phyloP scores from a whole-genome alignment of 2,329 filamentous ascomycete species.

The Davidsoniella virescens region DNA sequence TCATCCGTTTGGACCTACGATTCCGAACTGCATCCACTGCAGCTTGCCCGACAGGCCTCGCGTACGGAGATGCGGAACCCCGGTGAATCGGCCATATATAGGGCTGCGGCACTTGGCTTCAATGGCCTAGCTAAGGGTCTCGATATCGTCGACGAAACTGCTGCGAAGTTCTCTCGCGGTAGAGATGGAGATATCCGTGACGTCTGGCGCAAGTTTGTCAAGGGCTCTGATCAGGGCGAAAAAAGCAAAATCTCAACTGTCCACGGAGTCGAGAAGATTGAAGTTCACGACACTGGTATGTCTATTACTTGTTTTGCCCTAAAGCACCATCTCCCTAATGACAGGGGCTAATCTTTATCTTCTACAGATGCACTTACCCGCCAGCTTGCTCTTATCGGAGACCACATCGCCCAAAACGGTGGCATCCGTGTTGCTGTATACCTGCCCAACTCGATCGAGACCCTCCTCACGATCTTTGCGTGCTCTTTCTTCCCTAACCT shows the following conservation, averaged over 20 bases:
- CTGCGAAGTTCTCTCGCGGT: conserved; percentile 68
- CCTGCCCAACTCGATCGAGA: conserved; percentile 82
- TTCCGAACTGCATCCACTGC: conserved; percentile 79
- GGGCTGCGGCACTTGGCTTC: conserved; percentile 74
- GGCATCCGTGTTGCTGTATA: conserved; percentile 73
- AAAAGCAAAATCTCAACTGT: conserved; percentile 65
- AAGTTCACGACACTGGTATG: conserved; percentile 53
- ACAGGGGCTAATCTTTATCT: not conserved
- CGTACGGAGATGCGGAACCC: conserved; percentile 65
- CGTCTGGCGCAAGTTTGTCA: conserved; percentile 63
- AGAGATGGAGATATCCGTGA: conserved; percentile 82
- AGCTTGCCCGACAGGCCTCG: conserved; percentile 71
- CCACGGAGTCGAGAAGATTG: conserved; percentile 54
- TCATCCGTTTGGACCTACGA: conserved; percentile 56
- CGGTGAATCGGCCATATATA: conserved; percentile 71
- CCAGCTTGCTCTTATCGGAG: conserved; percentile 77
- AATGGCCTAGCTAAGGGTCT: conserved; percentile 63
- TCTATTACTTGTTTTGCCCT: not conserved
- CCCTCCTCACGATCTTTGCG: conserved; percentile 68
- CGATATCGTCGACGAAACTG: conserved; percentile 64
- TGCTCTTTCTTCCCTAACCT: conserved; percentile 72
- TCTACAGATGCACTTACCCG: conserved; percentile 52
- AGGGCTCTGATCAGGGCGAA: conserved; percentile 46
- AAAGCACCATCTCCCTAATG: not conserved
- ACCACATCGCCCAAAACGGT: conserved; percentile 53